A percentile compares a stretch with the other conserved stretches of the same genome.
Conservation (phyloP, 305 asterid species). For the Fraxinus velutina region DNA sequence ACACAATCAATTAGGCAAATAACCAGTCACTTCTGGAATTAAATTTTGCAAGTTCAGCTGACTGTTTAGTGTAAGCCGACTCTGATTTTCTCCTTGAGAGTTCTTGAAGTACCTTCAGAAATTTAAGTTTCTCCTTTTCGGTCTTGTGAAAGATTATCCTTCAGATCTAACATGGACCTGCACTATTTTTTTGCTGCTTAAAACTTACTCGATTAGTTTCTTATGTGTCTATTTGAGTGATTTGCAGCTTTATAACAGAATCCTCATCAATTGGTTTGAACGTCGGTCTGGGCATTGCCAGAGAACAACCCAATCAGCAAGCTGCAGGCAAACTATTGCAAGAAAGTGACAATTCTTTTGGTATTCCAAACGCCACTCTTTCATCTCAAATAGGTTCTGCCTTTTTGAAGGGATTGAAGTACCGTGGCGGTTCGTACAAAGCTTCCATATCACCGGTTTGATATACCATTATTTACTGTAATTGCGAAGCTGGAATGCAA, state of each 20-base stretch:
- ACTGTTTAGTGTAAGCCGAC: background rate
- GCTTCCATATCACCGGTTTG: slow-evolving; percentile 54
- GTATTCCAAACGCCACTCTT: slow-evolving; percentile 45
- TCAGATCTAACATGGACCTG: background rate
- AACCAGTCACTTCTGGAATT: background rate
- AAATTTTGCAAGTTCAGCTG: background rate
- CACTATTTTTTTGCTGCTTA: background rate
- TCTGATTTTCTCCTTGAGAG: background rate
- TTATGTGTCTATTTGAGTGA: slow-evolving; percentile 6
- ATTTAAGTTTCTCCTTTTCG: background rate
- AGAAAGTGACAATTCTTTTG: slow-evolving; percentile 35
- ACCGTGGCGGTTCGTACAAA: slow-evolving; percentile 48
- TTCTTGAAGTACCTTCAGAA: background rate
- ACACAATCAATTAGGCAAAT: background rate
- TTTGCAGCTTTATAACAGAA: slow-evolving; percentile 65
- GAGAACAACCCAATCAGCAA: slow-evolving; percentile 31
- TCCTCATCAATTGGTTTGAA: slow-evolving; percentile 67
- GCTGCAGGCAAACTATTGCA: slow-evolving; percentile 27
- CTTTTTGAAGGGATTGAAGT: slow-evolving; percentile 61
- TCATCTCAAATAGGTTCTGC: slow-evolving; percentile 50
- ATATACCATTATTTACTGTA: background rate
- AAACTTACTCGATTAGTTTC: background rate
- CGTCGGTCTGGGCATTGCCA: slow-evolving; percentile 43
- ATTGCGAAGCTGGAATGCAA: background rate
- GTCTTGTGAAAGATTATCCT: background rate